phyloP scores from a whole-genome alignment of 495 filamentous ascomycete genomes.

The Tuber magnatum region DNA sequence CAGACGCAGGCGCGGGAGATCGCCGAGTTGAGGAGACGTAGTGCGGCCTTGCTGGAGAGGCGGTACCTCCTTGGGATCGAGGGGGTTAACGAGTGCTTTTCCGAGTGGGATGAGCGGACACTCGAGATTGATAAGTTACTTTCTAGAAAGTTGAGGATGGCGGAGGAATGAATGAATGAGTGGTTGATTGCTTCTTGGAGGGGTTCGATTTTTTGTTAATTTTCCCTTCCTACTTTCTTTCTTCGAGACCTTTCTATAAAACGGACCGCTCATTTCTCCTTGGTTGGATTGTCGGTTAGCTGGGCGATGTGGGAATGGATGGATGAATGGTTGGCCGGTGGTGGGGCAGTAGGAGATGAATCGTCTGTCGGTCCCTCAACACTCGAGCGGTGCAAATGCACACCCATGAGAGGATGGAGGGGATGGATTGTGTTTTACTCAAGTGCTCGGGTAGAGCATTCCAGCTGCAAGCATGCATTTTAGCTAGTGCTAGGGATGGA shows the following conservation, averaged over 20 bases:
- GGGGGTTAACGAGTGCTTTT: constrained; percentile 38
- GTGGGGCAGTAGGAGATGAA: not conserved
- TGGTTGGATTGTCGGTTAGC: not conserved
- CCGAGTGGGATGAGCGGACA: constrained; percentile 39
- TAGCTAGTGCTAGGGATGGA: not conserved
- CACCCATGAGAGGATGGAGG: not conserved
- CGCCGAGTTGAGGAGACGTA: constrained; percentile 62
- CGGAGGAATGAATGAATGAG: constrained; percentile 8
- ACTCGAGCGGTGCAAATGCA: not conserved
- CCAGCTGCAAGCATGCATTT: not conserved
- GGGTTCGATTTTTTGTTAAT: not conserved
- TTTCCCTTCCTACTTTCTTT: not conserved
- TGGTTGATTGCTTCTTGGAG: not conserved
- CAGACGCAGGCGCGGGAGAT: constrained; percentile 64
- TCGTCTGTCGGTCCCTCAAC: not conserved
- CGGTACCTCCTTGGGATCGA: constrained; percentile 64
- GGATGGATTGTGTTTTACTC: not conserved
- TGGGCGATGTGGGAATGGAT: not conserved
- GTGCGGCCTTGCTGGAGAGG: constrained; percentile 60
- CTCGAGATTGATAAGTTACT: constrained; percentile 39
- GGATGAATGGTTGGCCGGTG: not conserved
- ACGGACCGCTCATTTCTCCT: not conserved
- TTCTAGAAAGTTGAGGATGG: constrained; percentile 33
- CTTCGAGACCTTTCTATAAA: not conserved
- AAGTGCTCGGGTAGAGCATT: not conserved